Evolutionary conservation across 164 flowering plant species (phyloP).

Genomic region (Sextonia rubra): DNA sequence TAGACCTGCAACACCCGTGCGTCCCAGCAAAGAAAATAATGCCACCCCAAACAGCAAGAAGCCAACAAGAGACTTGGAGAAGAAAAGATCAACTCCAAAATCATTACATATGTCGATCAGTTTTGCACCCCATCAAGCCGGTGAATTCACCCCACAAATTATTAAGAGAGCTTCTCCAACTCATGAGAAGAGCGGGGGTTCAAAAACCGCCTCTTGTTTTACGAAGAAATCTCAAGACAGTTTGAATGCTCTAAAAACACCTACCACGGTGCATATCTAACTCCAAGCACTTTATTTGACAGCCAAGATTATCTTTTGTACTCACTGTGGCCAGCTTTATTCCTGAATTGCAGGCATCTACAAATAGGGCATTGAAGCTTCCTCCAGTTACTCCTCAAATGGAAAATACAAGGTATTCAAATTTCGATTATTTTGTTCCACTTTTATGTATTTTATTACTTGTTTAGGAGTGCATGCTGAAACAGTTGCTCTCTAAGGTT

Average conservation of each 20-base stretch:
- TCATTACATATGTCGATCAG: slow-evolving; percentile 66
- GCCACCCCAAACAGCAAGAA: slow-evolving; percentile 26
- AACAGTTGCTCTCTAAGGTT: background rate
- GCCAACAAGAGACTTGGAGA: slow-evolving; percentile 21
- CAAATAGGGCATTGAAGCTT: slow-evolving; percentile 29
- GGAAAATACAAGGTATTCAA: slow-evolving; percentile 44
- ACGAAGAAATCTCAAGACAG: slow-evolving; percentile 26
- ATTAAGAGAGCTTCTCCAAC: slow-evolving; percentile 26
- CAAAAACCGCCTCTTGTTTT: slow-evolving; percentile 20
- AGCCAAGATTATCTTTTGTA: background rate
- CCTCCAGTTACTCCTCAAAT: slow-evolving; percentile 26
- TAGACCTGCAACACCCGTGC: slow-evolving; percentile 23
- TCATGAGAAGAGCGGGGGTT: slow-evolving; percentile 22
- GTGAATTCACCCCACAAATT: slow-evolving; percentile 14
- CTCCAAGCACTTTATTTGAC: slow-evolving; percentile 1
- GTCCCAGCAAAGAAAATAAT: slow-evolving; percentile 22
- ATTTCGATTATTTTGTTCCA: background rate
- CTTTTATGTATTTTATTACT: background rate
- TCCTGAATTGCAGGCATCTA: slow-evolving; percentile 43
- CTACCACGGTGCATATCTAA: slow-evolving; percentile 27
- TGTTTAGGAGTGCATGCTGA: background rate
- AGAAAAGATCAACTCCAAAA: slow-evolving; percentile 32
- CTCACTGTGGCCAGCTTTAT: slow-evolving; percentile 10
- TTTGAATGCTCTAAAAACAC: slow-evolving; percentile 19
- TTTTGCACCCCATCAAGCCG: slow-evolving; percentile 28